Percentiles rank a stretch among this genome's conserved stretches.
phyloP scores from a whole-genome alignment of 2,329 filamentous ascomycete genomes.

The Alternaria consortialis region DNA sequence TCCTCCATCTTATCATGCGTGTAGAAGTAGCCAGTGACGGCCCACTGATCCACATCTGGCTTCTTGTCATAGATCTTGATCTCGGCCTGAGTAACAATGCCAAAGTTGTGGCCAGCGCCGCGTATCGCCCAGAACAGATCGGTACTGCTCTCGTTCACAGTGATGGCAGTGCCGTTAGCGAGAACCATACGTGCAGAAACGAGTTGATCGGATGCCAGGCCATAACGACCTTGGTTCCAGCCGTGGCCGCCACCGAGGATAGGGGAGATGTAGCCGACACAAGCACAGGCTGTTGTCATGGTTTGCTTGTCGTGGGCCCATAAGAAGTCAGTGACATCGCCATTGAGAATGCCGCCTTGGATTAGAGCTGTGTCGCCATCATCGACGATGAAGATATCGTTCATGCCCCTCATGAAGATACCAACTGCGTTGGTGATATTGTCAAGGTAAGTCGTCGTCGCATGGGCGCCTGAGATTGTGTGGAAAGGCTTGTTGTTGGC shows the following conservation, averaged over 20 bases:
- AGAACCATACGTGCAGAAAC: conserved; percentile 50
- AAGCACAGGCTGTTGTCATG: conserved; percentile 32
- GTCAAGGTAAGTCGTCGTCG: conserved; percentile 35
- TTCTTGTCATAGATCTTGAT: conserved; percentile 28
- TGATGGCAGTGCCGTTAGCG: conserved; percentile 43
- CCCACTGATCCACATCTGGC: conserved; percentile 19
- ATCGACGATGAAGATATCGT: conserved; percentile 33
- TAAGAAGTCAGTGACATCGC: conserved; percentile 36
- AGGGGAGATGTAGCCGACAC: conserved; percentile 63
- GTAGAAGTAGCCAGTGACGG: conserved; percentile 23
- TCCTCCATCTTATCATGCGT: conserved; percentile 30
- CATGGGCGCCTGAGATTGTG: conserved; percentile 50
- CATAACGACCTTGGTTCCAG: conserved; percentile 60
- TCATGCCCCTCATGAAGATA: conserved; percentile 42
- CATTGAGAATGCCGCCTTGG: conserved; percentile 36
- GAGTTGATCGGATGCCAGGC: conserved; percentile 37
- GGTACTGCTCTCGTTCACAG: conserved; percentile 43
- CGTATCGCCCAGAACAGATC: conserved; percentile 54
- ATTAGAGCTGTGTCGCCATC: conserved; percentile 32
- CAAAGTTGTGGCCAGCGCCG: conserved; percentile 49
- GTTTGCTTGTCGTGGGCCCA: conserved; percentile 40
- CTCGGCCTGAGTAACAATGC: conserved; percentile 36
- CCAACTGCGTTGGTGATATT: conserved; percentile 39
- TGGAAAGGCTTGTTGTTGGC: conserved; percentile 45
- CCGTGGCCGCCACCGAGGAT: conserved; percentile 67